Evolutionary conservation across 805 yeast genomes (phyloP), one percentile per base, ranked within the genome.

Genomic region (Metschnikowia corniflorae): DNA sequence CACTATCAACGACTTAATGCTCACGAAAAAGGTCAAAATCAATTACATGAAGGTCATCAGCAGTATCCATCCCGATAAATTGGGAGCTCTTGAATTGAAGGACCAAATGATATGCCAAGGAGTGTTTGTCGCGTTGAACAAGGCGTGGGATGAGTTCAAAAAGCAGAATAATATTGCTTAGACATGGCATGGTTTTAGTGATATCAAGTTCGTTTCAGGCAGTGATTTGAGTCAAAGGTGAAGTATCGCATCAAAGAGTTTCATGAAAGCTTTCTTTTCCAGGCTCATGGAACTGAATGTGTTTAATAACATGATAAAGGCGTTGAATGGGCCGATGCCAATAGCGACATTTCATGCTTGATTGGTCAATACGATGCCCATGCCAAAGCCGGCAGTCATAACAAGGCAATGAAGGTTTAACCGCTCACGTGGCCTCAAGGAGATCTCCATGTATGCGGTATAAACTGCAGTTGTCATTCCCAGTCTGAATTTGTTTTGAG

Each of bases 11-110:
- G 97, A 91, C 39, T 65, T 93, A 41, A 93, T 93, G 41, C 66
- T 89, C 45, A 91, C 95, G 14, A 89, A 88, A 50, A 88, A 85
- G 57, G 97, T 88, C 25, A 91, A 91, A 57, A 66, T 91, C 24
- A 69, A 70, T 14, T 93, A 93, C 58, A 77, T 83, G 86, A 82
- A 80, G 51, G 91, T 86, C 1, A 86, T 82, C 31, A 76, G 86
- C 33, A 69, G 76, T 38, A 82, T 86, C 5, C 93, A 83, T 52
- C 93, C 93, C 0, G 99, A 93, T 59, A 93, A 93, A 58, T 65
- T 89, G 16, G 67, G 78, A 6, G 59, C 61, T 16, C 76, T 82
- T 2, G 65, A 80, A 6, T 65, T 79, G 5, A 94, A 87, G 51
- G 76, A 77, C 39, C 81, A 82, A 55, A 75, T 91, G 81, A 70